Conservation (phyloP, 1,284 basidiomycete genomes). For the Sphaerobolus stellatus region DNA sequence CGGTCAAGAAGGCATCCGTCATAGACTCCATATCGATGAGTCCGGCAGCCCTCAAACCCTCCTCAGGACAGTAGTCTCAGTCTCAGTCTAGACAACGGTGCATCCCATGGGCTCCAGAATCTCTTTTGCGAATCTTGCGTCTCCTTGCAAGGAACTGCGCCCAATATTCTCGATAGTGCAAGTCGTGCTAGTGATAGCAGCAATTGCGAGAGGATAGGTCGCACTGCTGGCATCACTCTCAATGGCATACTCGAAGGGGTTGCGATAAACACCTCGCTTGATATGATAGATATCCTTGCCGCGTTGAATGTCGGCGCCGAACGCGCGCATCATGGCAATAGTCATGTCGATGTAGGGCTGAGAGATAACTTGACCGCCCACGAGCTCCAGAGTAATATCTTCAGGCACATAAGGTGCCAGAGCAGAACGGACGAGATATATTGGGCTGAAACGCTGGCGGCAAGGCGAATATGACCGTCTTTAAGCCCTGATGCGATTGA, state of each 20-base stretch:
- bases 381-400: too few relatives aligned
- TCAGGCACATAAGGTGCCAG: conserved; percentile 91
- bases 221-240: conserved; percentile 96
- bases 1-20: conserved; percentile 99
- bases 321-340: conserved; percentile 96
- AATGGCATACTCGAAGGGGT: conserved; percentile 84
- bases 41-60: conserved; percentile 78
- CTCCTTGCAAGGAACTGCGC: conserved; percentile 88
- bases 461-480: conserved; percentile 84
- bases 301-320: conserved; percentile 81
- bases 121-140: conserved; percentile 92
- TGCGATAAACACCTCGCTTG: conserved; percentile 69
- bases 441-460: conserved; percentile 95
- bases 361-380: conserved; percentile 92
- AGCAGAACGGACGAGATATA: conserved; percentile 97
- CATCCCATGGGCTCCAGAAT: conserved; percentile 97
- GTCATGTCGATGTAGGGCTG: conserved; percentile 99
- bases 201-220: conserved; percentile 95
- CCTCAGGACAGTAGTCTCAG: conserved; percentile 88
- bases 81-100: conserved; percentile 81
- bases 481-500: conserved; percentile 76
- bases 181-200: conserved; percentile 92
- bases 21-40: conserved; percentile 99
- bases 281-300: conserved; percentile 88
- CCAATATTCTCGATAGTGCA: conserved; percentile 96